Base-by-base conservation (phyloP, 306 rosid genomes). In the Sophora flavescens region DNA sequence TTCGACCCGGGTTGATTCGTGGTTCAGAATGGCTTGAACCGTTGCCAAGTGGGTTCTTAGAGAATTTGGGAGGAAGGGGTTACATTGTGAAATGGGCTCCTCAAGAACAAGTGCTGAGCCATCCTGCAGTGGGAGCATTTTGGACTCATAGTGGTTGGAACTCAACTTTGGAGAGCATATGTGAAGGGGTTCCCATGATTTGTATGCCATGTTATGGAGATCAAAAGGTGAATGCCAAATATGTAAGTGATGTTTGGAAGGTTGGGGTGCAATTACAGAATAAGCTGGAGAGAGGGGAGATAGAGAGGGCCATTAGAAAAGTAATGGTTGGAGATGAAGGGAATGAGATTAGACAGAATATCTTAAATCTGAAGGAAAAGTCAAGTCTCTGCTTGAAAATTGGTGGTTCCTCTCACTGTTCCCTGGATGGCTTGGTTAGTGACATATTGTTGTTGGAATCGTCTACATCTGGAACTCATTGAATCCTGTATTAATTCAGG, bases 71-170 rank as follows among this genome's bases (percentile, higher is more conserved):
- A 44, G 91, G 81, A 42, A 81, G 81, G 44, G 89, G 90, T 0
- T 72, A 63, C 76, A 76, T 90, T 44, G 88, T 89, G n/a, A 87
- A 90, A 78, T 90, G 96, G 97, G 92, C 91, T 26, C 96, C 93
- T 17, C 91, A 90, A 56, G 80, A 53, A 53, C 87, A 87, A 64
- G 93, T 93, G 64, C 32, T 90, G 66, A 87, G 84, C 4, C 92
- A 92, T 71, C 68, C 66, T 0, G 67, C 88, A 0, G 70, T 90
- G 2, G 90, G 92, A 8, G 88, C 87, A 50, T 90, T 92, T 83
- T 90, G 86, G 93, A 90, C 88, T 50, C 91, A 88, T 33, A 60
- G 57, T 38, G 93, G 93, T 33, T 90, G 93, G 97, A 92, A 92
- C 60, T 92, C 93, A 18, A 90, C 88, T 0, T 52, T 90, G 54